Base-by-base conservation (phyloP, 148 eudicot genomes). In the Rhododendron simsii region DNA sequence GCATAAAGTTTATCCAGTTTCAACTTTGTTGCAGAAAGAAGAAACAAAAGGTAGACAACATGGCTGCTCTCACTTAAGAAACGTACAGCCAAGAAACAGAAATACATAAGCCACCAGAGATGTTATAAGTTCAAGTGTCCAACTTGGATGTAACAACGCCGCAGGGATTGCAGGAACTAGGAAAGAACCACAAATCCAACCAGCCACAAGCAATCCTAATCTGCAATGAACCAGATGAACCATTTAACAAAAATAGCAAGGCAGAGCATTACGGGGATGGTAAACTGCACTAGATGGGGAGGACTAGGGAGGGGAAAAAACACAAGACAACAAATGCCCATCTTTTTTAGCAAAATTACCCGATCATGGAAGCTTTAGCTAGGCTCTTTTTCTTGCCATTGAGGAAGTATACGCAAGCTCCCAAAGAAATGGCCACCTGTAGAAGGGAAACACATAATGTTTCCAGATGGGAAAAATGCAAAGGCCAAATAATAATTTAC, bases 51-150 rank as follows among this genome's bases (percentile, higher is more conserved):
- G 45, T 41, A 41, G 45, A 41, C 39, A 37, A 37, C 10, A 2
- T n/a, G 5, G 28, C 20, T 16, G 59, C 74, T 89, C 85, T 91
- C 88, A 96, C 90, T 96, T 95, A 4, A 96, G 95, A 84, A 93
- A 96, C 91, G 98, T 96, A 91, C 99, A 96, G 3, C 93, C 98
- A 30, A 93, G 81, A 81, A 96, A 96, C 95, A 96, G 59, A 88
- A 86, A 93, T 63, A 94, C 80, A 86, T 89, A 96, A 35, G 87
- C 95, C 75, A 90, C 91, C 82, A 96, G 81, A 48, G 99, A 95
- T 30, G 98, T 96, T 7, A 94, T 91, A 81, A 96, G 98, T 90
- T 96, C 99, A 51, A 96, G 92, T 30, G 93, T 91, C 98, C 99
- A 96, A 16, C 96, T 92, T 61, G 94, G 91, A 23, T 92, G 95